Evolutionary conservation across 176 grass and related monocot species (phyloP), one percentile per base, ranked within the genome.

Genomic region (Coix lacrymajobi): DNA sequence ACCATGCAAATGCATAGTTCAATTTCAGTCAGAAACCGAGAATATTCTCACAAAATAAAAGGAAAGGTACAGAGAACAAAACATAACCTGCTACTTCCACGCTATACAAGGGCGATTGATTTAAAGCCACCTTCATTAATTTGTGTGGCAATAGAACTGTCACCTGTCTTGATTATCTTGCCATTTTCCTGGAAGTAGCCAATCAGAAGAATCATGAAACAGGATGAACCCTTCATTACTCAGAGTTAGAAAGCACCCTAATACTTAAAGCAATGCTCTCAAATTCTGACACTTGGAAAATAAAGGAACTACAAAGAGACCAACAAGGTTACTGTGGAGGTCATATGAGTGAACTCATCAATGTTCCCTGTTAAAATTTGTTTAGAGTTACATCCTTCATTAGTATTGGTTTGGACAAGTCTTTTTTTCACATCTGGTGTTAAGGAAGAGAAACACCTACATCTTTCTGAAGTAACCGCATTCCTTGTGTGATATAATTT

Each of bases 91-190:
- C 33, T 84, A 30, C 33, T 39, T 60, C 71, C 66, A 75, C 16
- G 5, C 73, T 86, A 93, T 78, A 75, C 46, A 79, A 46, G 41
- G 49, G 80, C 56, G 3, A 99, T 85, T 13, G 73, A 79, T 83
- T 93, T 93, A 73, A 89, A 99, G 81, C 96, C 96, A 49, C 84
- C 85, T 76, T 88, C 86, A 58, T 83, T 90, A 66, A 96, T 90
- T 51, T 85, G 77, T 54, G 79, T 87, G 19, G 96, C 93, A 34
- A 99, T 89, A 69, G 87, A 87, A 85, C 76, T 90, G 81, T 94
- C 96, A 56, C 91, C 93, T 3, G 96, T 99, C 91, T 86, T 99
- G 67, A 96, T 88, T 87, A 94, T 99, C 83, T 86, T 96, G 78
- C 93, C 96, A 43, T 76, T 87, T 61, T 90, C 93, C 96, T 99